Percentiles rank a stretch among this genome's conserved stretches.
phyloP scores from a whole-genome alignment of 192 early-diverging fungal species.

The Gigaspora rosea region DNA sequence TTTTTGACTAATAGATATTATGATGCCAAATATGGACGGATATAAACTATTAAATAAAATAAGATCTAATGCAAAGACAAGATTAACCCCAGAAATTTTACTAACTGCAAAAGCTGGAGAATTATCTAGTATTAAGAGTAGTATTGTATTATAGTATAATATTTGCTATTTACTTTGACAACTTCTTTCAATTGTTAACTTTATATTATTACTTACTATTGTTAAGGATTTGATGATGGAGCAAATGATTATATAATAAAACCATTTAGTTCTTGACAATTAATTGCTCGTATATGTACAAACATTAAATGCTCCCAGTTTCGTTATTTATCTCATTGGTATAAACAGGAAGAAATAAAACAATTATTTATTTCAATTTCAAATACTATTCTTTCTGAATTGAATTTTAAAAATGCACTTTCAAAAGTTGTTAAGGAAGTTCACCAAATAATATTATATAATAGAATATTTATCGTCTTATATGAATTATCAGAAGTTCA shows the following conservation, averaged over 20 bases:
- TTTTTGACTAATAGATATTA: conserved; percentile 42
- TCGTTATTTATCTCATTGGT: conserved; percentile 40
- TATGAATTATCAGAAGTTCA: not conserved
- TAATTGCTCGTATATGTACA: conserved; percentile 54
- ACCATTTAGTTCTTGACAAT: conserved; percentile 50
- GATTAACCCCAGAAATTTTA: conserved; percentile 56
- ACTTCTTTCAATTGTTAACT: too few relatives aligned
- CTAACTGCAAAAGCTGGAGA: conserved; percentile 58
- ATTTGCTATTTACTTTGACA: too few relatives aligned
- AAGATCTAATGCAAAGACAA: conserved; percentile 37
- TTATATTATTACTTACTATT: too few relatives aligned
- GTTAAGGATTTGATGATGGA: conserved; percentile 51
- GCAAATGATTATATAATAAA: conserved; percentile 64
- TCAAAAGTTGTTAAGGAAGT: conserved; percentile 38
- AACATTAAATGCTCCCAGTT: conserved; percentile 51
- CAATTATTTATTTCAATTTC: conserved; percentile 45
- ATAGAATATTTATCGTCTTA: conserved; percentile 37
- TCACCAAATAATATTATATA: conserved; percentile 40
- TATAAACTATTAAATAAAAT: conserved; percentile 50
- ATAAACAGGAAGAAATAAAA: conserved; percentile 41
- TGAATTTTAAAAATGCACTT: conserved; percentile 37
- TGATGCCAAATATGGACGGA: conserved; percentile 66
- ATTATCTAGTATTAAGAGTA: conserved; percentile 42
- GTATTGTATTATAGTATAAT: too few relatives aligned
- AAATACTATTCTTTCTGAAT: conserved; percentile 40